Percentiles rank a stretch among this genome's conserved stretches.
Evolutionary conservation across 2,329 filamentous ascomycete species (phyloP).

Genomic region (Myotisia sp.): DNA sequence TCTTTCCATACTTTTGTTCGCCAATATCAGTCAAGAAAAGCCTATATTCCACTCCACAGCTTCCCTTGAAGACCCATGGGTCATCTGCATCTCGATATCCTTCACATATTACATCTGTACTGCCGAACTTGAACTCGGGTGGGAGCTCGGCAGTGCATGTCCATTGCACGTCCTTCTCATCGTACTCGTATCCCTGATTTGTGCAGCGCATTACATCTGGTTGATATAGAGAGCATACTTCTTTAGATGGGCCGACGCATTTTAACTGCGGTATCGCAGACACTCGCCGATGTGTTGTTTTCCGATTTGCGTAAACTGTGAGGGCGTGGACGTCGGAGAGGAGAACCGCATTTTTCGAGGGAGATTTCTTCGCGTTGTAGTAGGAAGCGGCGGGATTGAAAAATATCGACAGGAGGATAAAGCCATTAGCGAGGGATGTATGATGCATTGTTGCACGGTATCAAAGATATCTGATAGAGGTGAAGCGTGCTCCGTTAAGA

Average conservation of each 20-base stretch:
- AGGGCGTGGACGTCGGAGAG: constrained; percentile 51
- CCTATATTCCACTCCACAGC: constrained; percentile 83
- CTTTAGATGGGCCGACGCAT: constrained; percentile 53
- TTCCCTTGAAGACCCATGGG: constrained; percentile 75
- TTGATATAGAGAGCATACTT: constrained; percentile 53
- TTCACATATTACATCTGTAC: constrained; percentile 84
- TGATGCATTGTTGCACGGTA: no score
- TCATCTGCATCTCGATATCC: constrained; percentile 67
- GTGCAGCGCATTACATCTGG: constrained; percentile 78
- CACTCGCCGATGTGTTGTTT: constrained; percentile 64
- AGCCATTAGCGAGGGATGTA: no score
- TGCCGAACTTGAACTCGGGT: constrained; percentile 57
- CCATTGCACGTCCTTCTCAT: constrained; percentile 74
- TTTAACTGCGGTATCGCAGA: constrained; percentile 61
- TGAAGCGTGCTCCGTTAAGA: no score
- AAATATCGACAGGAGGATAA: constrained; percentile 10
- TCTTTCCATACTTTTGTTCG: constrained; percentile 51
- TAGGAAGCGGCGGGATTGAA: constrained; percentile 4
- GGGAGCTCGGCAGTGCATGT: constrained; percentile 58
- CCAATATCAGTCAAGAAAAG: constrained; percentile 64
- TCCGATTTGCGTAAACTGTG: constrained; percentile 54
- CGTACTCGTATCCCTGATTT: constrained; percentile 71
- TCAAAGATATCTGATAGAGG: no score
- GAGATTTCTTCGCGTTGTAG: constrained; percentile 15
- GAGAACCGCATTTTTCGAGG: constrained; percentile 29